These are phyloP conservation scores for Microstegium vimineum DNA, from an alignment of 176 grass and related monocot genomes.

Conservation along the genomic window DNA sequence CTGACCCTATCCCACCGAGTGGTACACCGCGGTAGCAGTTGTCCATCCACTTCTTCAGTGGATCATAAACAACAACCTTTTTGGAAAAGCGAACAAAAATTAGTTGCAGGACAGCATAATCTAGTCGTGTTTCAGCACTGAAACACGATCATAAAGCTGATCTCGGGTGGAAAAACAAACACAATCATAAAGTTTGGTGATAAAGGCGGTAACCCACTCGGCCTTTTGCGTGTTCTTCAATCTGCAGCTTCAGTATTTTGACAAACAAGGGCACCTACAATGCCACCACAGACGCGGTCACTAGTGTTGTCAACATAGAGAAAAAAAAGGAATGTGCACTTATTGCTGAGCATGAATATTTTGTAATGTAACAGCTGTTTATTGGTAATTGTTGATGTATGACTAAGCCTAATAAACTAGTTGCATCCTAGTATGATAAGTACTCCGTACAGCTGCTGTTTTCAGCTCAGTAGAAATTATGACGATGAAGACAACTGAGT, in stretches of 20 bases:
- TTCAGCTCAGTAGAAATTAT: neutral
- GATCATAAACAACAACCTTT: constrained; percentile 44
- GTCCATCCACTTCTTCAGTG: constrained; percentile 49
- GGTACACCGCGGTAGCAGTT: constrained; percentile 62
- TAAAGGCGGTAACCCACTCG: constrained; percentile 18
- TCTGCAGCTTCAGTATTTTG: neutral
- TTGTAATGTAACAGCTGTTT: neutral
- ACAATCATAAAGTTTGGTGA: neutral
- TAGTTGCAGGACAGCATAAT: neutral
- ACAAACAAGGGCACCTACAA: constrained; percentile 43
- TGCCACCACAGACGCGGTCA: constrained; percentile 1
- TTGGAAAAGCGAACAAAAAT: constrained; percentile 20
- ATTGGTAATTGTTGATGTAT: neutral
- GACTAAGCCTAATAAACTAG: neutral
- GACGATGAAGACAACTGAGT: neutral
- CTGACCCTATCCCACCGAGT: constrained; percentile 78
- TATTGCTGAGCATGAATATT: neutral
- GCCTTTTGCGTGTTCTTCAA: constrained; percentile 38
- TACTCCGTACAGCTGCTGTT: neutral
- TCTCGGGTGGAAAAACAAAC: neutral
- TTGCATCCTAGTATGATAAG: neutral
- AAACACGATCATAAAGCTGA: neutral
- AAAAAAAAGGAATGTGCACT: neutral
- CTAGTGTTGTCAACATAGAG: neutral
- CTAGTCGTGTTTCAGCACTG: neutral